A percentile compares a stretch with the other conserved stretches of the same genome.
These are phyloP conservation scores for Cercospora canescens DNA, from an alignment of 2,329 filamentous ascomycete species.

Conservation along the genomic window DNA sequence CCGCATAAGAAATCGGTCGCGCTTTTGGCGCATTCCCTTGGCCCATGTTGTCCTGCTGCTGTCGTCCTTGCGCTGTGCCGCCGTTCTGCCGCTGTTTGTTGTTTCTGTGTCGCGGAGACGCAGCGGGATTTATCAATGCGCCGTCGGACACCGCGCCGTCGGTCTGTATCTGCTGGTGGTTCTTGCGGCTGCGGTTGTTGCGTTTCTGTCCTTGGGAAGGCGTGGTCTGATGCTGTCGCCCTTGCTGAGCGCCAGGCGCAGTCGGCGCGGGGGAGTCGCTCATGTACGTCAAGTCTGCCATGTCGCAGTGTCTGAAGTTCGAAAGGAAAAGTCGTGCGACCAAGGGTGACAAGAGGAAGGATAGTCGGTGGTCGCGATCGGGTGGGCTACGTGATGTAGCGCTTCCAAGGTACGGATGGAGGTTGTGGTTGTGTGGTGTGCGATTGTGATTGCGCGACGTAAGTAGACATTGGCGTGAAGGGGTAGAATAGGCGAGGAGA, in stretches of 20 bases:
- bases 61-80: slow-evolving; percentile 13
- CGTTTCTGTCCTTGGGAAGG: slow-evolving; percentile 24
- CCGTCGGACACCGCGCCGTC: slow-evolving; percentile 33
- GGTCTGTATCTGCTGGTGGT: slow-evolving; percentile 25
- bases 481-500: neutral
- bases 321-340: slow-evolving; percentile 10
- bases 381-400: slow-evolving; percentile 16
- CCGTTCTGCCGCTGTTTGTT: slow-evolving; percentile 27
- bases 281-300: slow-evolving; percentile 18
- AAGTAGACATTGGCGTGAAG: slow-evolving; percentile 30
- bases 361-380: slow-evolving; percentile 11
- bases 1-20: slow-evolving; percentile 43
- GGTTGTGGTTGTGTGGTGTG: slow-evolving; percentile 19
- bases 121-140: slow-evolving; percentile 23
- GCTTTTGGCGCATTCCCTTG: slow-evolving; percentile 28
- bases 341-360: slow-evolving; percentile 8
- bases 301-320: slow-evolving; percentile 6
- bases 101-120: slow-evolving; percentile 27
- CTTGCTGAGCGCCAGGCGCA: slow-evolving; percentile 17
- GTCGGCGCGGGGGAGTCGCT: slow-evolving; percentile 17
- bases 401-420: slow-evolving; percentile 26
- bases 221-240: slow-evolving; percentile 20
- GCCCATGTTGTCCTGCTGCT: slow-evolving; percentile 24
- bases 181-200: slow-evolving; percentile 35
- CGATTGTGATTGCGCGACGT: slow-evolving; percentile 13